Base-by-base conservation (phyloP, 345 rosid genomes). In the Bruguiera parviflora region DNA sequence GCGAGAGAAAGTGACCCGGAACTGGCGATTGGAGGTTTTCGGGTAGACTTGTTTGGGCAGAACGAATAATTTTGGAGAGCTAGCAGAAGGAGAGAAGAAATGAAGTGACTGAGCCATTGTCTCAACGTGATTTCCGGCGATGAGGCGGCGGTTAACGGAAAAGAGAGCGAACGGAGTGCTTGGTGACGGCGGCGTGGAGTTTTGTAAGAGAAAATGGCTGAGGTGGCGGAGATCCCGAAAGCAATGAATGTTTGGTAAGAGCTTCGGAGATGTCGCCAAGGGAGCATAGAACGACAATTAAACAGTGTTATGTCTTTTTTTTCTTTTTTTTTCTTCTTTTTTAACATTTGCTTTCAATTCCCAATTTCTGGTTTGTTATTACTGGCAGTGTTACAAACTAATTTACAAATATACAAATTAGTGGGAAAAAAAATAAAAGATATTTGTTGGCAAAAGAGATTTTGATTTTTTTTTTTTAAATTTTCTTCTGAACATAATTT, bases 71-170 rank as follows among this genome's bases (percentile, higher is more conserved):
- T 66, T 65, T 47, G 88, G 76, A 65, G 84, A 60, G 35, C 74
- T 80, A 22, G 83, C 70, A 8, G 72, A 5, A 28, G 83, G 84
- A 77, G 89, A 51, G 73, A 83, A 76, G 75, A 88, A 70, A 19
- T 86, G 92, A 73, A 91, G 86, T 8, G 97, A 85, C 55, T 81
- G 92, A 47, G 92, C 73, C 97, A 90, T 90, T 28, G 75, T 64
- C 53, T 35, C 67, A 63, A 60, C 28, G 72, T 25, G 22, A 27
- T 35, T 47, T n/a, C 52, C 67, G 66, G 73, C 2, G 65, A 32
- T 32, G 32, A 57, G 20, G 55, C 15, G 22, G 52, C 25, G 64
- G 71, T 18, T 43, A 13, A 43, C 19, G 16, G 18, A 43, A 43
- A 2, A 43, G 47, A 43, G 47, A 18, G 32, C 8, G 66, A 58